These are phyloP conservation scores for Stagonosporopsis cucurbitacearum DNA, from an alignment of 2,329 filamentous ascomycete genomes.

Conservation along the genomic window DNA sequence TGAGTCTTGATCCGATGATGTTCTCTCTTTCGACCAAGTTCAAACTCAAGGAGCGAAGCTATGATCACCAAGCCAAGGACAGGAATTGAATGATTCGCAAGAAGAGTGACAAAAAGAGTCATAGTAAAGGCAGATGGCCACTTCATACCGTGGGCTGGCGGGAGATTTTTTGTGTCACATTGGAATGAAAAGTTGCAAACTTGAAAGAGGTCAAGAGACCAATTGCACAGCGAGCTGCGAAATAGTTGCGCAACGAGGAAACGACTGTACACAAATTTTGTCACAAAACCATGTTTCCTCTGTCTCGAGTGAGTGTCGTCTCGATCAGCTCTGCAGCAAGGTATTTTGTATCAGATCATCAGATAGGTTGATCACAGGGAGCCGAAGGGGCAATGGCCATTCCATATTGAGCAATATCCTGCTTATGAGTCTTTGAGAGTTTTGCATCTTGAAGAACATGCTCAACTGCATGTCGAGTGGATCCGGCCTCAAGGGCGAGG, in stretches of 20 bases:
- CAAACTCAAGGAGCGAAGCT: background rate
- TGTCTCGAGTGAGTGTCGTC: no score
- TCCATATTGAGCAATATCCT: no score
- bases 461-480: no score
- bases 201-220: background rate
- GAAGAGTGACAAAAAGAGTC: background rate
- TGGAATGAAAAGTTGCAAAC: background rate
- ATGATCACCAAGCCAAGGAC: background rate
- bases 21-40: background rate
- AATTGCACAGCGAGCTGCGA: background rate
- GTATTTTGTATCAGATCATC: no score
- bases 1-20: background rate
- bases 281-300: background rate
- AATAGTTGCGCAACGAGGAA: background rate
- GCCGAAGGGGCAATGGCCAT: no score
- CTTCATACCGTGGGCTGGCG: background rate
- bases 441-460: no score
- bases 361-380: no score
- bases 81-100: background rate
- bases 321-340: no score
- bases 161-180: background rate
- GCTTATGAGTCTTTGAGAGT: no score
- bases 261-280: background rate
- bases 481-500: no score
- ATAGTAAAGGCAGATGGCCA: background rate